Percentiles rank a stretch among this genome's conserved stretches.
Evolutionary conservation across 768 basidiomycete genomes (phyloP).

Genomic region (Kwoniella dendrophila): DNA sequence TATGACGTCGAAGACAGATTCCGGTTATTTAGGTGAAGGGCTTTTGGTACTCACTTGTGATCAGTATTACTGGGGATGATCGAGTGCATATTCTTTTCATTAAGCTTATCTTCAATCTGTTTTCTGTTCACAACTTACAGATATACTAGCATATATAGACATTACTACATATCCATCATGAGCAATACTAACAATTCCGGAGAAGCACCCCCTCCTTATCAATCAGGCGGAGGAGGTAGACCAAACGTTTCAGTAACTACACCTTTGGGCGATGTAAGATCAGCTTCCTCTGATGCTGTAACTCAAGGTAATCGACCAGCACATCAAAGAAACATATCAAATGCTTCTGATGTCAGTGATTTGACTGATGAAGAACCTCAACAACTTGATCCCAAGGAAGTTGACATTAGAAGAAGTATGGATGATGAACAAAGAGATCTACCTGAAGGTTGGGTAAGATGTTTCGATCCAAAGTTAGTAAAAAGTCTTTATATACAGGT

Average conservation of each 20-base stretch:
- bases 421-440: slow-evolving; percentile 53
- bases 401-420: slow-evolving; percentile 44
- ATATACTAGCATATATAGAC: too few species aligned
- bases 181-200: neutral
- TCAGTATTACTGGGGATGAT: too few species aligned
- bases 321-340: neutral
- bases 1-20: too few species aligned
- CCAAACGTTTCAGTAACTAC: slow-evolving; percentile 10
- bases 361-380: slow-evolving; percentile 2
- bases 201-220: slow-evolving; percentile 14
- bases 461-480: slow-evolving; percentile 51
- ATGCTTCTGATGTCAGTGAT: slow-evolving; percentile 13
- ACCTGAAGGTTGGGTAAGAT: slow-evolving; percentile 54
- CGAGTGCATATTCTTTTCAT: too few species aligned
- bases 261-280: slow-evolving; percentile 5
- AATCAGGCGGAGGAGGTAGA: neutral
- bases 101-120: too few species aligned
- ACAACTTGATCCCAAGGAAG: slow-evolving; percentile 3
- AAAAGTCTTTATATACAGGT: too few species aligned
- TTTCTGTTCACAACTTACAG: too few species aligned
- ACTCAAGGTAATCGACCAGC: slow-evolving; percentile 14
- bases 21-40: too few species aligned
- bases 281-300: slow-evolving; percentile 14
- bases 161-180: too few species aligned
- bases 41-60: too few species aligned